phyloP scores from a whole-genome alignment of 352 stramenopile genomes.

The Globisporangium camurandrum region DNA sequence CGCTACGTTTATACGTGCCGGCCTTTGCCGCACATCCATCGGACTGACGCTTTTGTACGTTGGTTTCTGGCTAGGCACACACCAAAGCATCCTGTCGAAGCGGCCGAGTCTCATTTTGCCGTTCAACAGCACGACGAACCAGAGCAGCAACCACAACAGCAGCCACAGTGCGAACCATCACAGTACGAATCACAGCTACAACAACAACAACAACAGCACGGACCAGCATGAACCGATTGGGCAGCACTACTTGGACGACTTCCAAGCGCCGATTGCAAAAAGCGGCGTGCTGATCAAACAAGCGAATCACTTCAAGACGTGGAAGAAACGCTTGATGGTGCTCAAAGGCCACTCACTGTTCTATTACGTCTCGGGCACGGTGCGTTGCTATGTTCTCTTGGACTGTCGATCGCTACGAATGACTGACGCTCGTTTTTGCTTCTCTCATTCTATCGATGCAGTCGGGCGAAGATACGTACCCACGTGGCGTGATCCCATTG shows the following conservation, averaged over 20 bases:
- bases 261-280: constrained; percentile 77
- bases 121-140: constrained; percentile 20
- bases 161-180: constrained; percentile 3
- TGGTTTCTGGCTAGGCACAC: constrained; percentile 4
- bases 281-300: constrained; percentile 83
- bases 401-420: background rate
- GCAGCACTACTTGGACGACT: constrained; percentile 63
- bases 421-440: background rate
- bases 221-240: constrained; percentile 11
- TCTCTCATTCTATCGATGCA: constrained; percentile 14
- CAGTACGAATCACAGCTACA: constrained; percentile 8
- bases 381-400: constrained; percentile 16
- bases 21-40: background rate
- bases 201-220: constrained; percentile 11
- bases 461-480: constrained; percentile 82
- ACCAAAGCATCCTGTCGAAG: constrained; percentile 57
- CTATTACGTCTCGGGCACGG: constrained; percentile 84
- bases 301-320: constrained; percentile 85
- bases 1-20: background rate
- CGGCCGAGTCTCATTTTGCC: constrained; percentile 71
- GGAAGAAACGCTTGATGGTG: constrained; percentile 87
- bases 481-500: constrained; percentile 69
- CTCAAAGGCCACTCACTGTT: constrained; percentile 83
- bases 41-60: background rate
- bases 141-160: constrained; percentile 11